These are phyloP conservation scores for Pseudogymnoascus sp. DNA, from an alignment of 2,329 filamentous ascomycete genomes.

Conservation along the genomic window DNA sequence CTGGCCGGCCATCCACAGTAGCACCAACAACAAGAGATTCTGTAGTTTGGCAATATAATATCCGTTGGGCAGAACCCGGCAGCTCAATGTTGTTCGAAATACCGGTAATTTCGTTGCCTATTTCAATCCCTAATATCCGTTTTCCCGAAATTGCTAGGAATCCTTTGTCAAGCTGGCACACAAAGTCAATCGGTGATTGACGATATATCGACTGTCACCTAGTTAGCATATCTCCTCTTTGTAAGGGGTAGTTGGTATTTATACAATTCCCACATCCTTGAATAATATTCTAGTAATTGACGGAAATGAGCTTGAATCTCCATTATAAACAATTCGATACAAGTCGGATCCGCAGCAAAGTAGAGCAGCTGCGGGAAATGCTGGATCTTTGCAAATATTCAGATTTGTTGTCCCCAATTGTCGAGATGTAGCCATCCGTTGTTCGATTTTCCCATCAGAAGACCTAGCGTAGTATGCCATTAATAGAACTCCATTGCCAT, in stretches of 20 bases:
- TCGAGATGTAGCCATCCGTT: neutral
- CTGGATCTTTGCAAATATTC: conserved; percentile 19
- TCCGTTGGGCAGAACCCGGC: conserved; percentile 21
- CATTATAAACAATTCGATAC: conserved; percentile 16
- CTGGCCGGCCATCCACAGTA: conserved; percentile 36
- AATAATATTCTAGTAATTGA: neutral
- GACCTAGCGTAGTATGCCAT: neutral
- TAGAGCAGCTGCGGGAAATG: conserved; percentile 29
- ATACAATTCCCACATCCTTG: neutral
- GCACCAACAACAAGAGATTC: conserved; percentile 48
- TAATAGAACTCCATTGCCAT: conserved; percentile 5
- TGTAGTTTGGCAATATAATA: conserved; percentile 48
- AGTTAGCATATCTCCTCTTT: neutral
- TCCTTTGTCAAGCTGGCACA: neutral
- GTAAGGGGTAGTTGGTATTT: neutral
- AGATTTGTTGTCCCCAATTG: conserved; percentile 23
- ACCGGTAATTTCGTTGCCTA: neutral
- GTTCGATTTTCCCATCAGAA: conserved; percentile 7
- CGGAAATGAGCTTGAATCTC: neutral
- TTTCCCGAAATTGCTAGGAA: neutral
- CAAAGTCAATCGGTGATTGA: neutral
- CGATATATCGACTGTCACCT: neutral
- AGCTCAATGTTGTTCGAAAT: neutral
- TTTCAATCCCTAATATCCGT: neutral
- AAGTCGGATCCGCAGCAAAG: conserved; percentile 43